Percentiles rank a stretch among this genome's conserved stretches.
phyloP scores from a whole-genome alignment of 2,329 filamentous ascomycete species.

The Aspergillus viridinutans region DNA sequence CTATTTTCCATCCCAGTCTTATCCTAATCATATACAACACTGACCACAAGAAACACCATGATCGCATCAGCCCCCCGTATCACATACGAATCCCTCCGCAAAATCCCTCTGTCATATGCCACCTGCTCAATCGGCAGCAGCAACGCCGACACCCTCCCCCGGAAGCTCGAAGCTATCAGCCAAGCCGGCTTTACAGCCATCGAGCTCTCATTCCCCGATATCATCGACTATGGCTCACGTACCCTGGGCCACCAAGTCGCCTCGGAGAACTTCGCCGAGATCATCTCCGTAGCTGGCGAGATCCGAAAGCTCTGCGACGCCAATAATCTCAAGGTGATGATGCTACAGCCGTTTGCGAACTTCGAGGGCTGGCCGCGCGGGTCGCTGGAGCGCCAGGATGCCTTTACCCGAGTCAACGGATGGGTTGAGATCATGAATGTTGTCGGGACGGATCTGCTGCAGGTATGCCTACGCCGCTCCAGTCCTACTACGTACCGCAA shows the following conservation, averaged over 20 bases:
- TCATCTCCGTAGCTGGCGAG: slow-evolving; percentile 52
- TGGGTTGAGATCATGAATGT: slow-evolving; percentile 71
- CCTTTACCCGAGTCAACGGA: slow-evolving; percentile 58
- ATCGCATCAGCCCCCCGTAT: slow-evolving; percentile 9
- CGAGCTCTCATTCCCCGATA: slow-evolving; percentile 71
- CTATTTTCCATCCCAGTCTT: background rate
- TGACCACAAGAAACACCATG: background rate
- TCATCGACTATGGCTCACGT: slow-evolving; percentile 58
- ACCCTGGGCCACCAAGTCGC: slow-evolving; percentile 49
- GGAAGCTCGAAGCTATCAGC: slow-evolving; percentile 38
- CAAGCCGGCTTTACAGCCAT: slow-evolving; percentile 55
- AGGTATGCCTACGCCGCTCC: slow-evolving; percentile 44
- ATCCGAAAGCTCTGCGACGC: slow-evolving; percentile 54
- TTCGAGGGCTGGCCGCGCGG: slow-evolving; percentile 69
- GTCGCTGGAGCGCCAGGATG: slow-evolving; percentile 56
- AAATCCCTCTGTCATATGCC: slow-evolving; percentile 39
- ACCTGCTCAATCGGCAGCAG: slow-evolving; percentile 41
- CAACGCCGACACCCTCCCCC: slow-evolving; percentile 31
- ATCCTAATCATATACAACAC: background rate
- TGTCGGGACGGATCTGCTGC: slow-evolving; percentile 65
- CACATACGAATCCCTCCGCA: slow-evolving; percentile 12
- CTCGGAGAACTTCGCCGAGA: slow-evolving; percentile 56
- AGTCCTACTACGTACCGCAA: background rate
- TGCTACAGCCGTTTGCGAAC: slow-evolving; percentile 71
- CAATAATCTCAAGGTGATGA: slow-evolving; percentile 58